These are phyloP conservation scores for Eucalyptus regnans DNA, from an alignment of 345 rosid species.

Conservation along the genomic window DNA sequence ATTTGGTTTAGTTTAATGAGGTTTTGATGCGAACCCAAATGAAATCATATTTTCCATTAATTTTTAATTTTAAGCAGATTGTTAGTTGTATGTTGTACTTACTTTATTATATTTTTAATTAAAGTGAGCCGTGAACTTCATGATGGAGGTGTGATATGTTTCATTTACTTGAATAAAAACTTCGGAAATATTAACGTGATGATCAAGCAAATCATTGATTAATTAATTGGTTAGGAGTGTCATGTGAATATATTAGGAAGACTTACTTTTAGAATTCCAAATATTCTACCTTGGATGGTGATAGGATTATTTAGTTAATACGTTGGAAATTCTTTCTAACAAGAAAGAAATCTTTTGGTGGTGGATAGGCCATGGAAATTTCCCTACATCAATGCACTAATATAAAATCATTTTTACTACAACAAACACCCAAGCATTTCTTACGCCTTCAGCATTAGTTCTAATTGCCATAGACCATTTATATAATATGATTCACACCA, in stretches of 20 bases:
- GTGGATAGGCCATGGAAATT: background rate
- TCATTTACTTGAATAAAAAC: background rate
- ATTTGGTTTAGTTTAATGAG: background rate
- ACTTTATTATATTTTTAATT: background rate
- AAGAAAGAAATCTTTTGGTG: background rate
- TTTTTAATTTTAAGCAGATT: background rate
- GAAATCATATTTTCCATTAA: accelerated
- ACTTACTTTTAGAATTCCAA: background rate
- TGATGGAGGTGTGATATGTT: background rate
- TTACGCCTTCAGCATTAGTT: background rate
- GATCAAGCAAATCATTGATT: background rate
- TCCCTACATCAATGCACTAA: background rate
- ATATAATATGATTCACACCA: background rate
- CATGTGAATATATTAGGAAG: background rate
- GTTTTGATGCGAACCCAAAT: background rate
- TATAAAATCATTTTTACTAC: background rate
- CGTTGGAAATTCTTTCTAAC: background rate
- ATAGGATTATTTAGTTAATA: background rate
- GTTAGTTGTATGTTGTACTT: background rate
- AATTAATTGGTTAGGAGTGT: background rate
- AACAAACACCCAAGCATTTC: background rate
- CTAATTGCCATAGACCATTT: background rate
- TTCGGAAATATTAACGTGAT: background rate
- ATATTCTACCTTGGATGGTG: background rate
- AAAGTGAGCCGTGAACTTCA: background rate